These are phyloP conservation scores for Neohortaea acidophila DNA, from an alignment of 495 filamentous ascomycete genomes.

Conservation along the genomic window DNA sequence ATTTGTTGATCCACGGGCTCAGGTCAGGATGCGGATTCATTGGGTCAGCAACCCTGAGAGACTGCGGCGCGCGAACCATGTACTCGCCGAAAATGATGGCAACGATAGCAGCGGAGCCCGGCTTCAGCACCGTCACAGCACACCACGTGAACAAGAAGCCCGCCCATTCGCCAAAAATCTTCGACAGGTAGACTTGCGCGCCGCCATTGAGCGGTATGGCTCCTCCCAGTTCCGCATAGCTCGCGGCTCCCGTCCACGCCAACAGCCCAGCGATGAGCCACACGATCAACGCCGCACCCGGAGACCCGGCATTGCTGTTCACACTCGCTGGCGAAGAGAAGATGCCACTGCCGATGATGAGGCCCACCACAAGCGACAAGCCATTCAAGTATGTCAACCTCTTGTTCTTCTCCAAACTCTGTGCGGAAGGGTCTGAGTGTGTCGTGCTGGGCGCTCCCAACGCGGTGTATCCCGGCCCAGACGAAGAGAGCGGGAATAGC, in stretches of 20 bases:
- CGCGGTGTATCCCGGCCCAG: slow-evolving; percentile 60
- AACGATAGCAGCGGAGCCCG: slow-evolving; percentile 84
- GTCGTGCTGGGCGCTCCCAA: slow-evolving; percentile 51
- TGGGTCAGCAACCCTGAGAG: slow-evolving; percentile 67
- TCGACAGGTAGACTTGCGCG: slow-evolving; percentile 78
- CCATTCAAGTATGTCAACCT: slow-evolving; percentile 90
- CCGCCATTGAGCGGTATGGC: slow-evolving; percentile 94
- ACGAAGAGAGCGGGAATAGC: slow-evolving; percentile 82
- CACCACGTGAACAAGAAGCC: slow-evolving; percentile 95
- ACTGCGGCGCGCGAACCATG: slow-evolving; percentile 66
- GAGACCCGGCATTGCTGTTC: slow-evolving; percentile 81
- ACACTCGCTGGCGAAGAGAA: slow-evolving; percentile 93
- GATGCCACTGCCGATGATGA: slow-evolving; percentile 96
- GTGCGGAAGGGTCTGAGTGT: slow-evolving; percentile 18
- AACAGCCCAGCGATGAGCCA: slow-evolving; percentile 82
- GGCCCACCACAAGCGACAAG: slow-evolving; percentile 70
- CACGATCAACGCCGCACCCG: slow-evolving; percentile 75
- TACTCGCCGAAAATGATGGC: slow-evolving; percentile 98
- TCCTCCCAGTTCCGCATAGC: slow-evolving; percentile 89
- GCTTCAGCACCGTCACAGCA: slow-evolving; percentile 84
- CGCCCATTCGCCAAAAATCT: slow-evolving; percentile 85
- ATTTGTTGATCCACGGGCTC: slow-evolving; percentile 81
- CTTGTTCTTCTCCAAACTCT: slow-evolving; percentile 80
- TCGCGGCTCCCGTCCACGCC: slow-evolving; percentile 92
- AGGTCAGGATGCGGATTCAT: too few species aligned